Evolutionary conservation across 2,329 filamentous ascomycete genomes (phyloP).

Genomic region (Xylariomycetidae sp.): DNA sequence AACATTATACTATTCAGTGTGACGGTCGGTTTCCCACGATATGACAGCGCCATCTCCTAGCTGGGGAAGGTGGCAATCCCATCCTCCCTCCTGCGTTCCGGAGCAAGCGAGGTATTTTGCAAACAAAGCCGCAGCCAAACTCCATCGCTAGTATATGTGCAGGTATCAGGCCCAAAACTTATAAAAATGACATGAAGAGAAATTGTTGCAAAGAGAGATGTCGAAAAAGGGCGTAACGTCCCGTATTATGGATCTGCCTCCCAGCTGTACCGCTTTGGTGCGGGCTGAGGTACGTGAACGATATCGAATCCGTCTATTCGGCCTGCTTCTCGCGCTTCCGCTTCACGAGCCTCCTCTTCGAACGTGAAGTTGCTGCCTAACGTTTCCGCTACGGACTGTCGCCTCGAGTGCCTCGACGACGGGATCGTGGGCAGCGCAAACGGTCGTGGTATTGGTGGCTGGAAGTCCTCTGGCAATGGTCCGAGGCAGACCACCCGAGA

Average conservation of each 20-base stretch:
- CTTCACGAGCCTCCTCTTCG: slow-evolving; percentile 38
- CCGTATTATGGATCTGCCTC: slow-evolving; percentile 18
- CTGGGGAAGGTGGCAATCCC: too few species aligned
- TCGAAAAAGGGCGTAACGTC: not conserved
- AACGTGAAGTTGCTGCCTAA: slow-evolving; percentile 53
- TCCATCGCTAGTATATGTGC: not conserved
- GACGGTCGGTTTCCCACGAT: too few species aligned
- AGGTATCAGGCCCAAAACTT: not conserved
- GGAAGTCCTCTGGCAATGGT: slow-evolving; percentile 38
- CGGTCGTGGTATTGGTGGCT: slow-evolving; percentile 20
- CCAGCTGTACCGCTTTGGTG: slow-evolving; percentile 28
- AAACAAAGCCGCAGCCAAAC: too few species aligned
- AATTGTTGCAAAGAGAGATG: not conserved
- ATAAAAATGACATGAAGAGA: slow-evolving; percentile 1
- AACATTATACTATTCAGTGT: too few species aligned
- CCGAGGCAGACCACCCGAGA: slow-evolving; percentile 50
- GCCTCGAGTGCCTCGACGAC: slow-evolving; percentile 18
- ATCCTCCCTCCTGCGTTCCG: too few species aligned
- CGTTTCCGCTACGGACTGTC: slow-evolving; percentile 33
- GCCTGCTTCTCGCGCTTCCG: slow-evolving; percentile 11
- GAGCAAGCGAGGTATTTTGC: too few species aligned
- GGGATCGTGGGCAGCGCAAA: slow-evolving; percentile 21
- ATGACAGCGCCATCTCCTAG: too few species aligned
- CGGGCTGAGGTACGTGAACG: slow-evolving; percentile 27
- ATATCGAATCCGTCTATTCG: slow-evolving; percentile 26